A percentile compares a stretch with the other conserved stretches of the same genome.
Evolutionary conservation across 306 rosid genomes (phyloP).

Genomic region (Dryas octopetala): DNA sequence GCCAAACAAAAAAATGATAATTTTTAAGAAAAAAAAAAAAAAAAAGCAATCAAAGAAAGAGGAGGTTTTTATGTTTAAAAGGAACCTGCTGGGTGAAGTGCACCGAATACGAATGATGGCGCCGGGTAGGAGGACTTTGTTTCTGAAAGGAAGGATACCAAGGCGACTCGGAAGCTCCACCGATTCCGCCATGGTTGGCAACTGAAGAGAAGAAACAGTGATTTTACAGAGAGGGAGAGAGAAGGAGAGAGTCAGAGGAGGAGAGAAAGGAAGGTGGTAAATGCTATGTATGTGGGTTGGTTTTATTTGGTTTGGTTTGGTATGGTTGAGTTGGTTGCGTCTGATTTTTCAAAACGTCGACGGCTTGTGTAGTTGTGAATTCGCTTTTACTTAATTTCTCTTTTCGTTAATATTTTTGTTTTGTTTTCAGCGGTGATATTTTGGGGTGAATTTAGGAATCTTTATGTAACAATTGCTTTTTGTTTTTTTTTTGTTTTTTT

Average conservation of each 20-base stretch:
- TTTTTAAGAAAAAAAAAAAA: background rate
- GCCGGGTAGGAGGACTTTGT: slow-evolving; percentile 95
- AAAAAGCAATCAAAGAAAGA: background rate
- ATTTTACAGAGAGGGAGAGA: background rate
- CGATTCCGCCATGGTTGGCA: slow-evolving; percentile 68
- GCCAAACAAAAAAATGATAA: background rate
- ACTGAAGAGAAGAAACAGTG: slow-evolving; percentile 23
- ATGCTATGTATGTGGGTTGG: background rate
- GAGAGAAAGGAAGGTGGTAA: slow-evolving; percentile 6
- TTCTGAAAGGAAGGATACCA: slow-evolving; percentile 94
- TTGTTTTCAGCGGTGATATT: background rate
- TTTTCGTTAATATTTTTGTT: background rate
- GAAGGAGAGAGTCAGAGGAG: background rate
- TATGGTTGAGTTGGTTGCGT: background rate
- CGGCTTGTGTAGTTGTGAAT: background rate
- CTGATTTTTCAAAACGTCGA: slow-evolving; percentile 14
- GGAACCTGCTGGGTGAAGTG: slow-evolving; percentile 91
- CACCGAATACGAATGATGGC: slow-evolving; percentile 97
- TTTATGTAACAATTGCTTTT: no score
- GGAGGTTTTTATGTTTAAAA: background rate
- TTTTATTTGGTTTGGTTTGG: background rate
- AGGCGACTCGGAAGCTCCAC: slow-evolving; percentile 90
- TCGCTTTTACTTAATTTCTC: background rate
- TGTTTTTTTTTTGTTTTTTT: no score
- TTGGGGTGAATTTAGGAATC: no score